Conservation (phyloP, 176 grass and related monocot species). For the Oryza nivara region DNA sequence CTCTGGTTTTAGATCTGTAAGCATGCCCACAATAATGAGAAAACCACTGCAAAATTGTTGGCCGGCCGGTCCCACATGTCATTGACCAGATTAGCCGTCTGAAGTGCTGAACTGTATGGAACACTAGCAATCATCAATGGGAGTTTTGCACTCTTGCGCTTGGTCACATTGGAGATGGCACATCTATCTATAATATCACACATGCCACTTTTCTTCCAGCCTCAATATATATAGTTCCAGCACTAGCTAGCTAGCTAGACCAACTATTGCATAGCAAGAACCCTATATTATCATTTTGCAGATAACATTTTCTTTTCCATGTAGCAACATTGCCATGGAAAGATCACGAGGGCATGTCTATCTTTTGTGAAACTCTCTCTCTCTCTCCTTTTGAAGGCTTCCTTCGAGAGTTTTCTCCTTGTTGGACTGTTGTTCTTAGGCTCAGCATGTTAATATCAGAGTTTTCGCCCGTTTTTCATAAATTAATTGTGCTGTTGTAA, state of each 20-base stretch:
- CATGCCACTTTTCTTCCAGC: slow-evolving; percentile 29
- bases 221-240: background rate
- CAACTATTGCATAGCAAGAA: background rate
- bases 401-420: too few species aligned
- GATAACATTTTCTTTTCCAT: background rate
- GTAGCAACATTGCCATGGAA: background rate
- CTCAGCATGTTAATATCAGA: too few species aligned
- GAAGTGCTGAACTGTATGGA: background rate
- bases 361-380: background rate
- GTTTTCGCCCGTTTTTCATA: too few species aligned
- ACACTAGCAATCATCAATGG: background rate
- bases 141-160: slow-evolving; percentile 4
- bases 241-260: background rate
- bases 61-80: background rate
- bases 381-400: background rate
- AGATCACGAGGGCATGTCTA: background rate
- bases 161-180: slow-evolving; percentile 18
- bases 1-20: background rate
- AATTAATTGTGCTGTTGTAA: too few species aligned
- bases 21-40: background rate
- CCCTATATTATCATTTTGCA: background rate
- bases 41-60: background rate
- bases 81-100: background rate
- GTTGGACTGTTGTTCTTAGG: too few species aligned
- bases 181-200: background rate